Evolutionary conservation across 352 stramenopile species (phyloP), one percentile per base, ranked within the genome.

Genomic region (Globisporangium acanthophoron): DNA sequence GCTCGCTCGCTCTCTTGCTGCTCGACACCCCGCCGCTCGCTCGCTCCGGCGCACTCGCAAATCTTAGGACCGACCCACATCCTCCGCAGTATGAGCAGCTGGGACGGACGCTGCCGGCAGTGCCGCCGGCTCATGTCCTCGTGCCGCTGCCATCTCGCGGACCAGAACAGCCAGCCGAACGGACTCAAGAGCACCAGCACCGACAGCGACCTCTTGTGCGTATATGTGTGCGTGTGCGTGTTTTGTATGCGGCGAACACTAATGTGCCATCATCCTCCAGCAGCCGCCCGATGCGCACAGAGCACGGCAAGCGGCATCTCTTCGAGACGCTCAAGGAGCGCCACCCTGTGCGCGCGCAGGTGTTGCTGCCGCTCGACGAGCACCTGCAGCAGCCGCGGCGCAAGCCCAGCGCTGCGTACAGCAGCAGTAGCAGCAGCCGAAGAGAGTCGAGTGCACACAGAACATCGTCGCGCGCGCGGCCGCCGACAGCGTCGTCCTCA

Each of bases 101-200:
- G 60, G 60, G 60, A 66, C 60, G 60, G 60, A 1, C 54, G 55
- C 43, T 66, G 60, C 50, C 45, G 43, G 24, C 39, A 59, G 16
- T 66, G 60, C 54, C 54, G 48, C 0, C 39, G 55, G 8, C 60
- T 66, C 55, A 66, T 66, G 60, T 66, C 60, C 47, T 54, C 44
- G 29, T 66, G 60, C 60, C 20, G 52, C 41, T 66, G 60, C 60
- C 59, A 58, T 24, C 27, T 56, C n/a, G 13, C 41, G 18, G 52
- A 52, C 47, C 54, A 66, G 54, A 58, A 46, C 35, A 46, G 29
- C 52, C 51, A 46, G 45, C 45, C 52, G 18, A 56, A 52, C 39
- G 52, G 31, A 12, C 37, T 56, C 48, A 52, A 29, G n/a, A 45
- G 53, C 24, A n/a, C 43, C 1, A 52, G 27, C 21, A 18, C 15